These are phyloP conservation scores for Urochloa ruziziensis DNA, from an alignment of 176 grass and related monocot species.

Conservation along the genomic window DNA sequence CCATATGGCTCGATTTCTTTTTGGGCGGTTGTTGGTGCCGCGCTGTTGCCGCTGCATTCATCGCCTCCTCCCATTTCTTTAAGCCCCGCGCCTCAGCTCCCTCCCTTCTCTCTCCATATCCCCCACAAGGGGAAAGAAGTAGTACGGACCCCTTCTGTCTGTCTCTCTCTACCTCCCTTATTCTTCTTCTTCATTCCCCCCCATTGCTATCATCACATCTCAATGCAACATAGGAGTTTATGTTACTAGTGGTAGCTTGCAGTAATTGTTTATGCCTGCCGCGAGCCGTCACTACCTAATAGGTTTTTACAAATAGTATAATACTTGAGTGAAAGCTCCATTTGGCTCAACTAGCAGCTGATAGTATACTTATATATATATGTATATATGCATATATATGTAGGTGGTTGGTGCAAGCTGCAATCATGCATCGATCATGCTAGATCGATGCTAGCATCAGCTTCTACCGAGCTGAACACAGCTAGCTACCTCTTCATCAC, in stretches of 20 bases:
- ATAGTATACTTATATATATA: background rate
- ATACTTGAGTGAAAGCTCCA: background rate
- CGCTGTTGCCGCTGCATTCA: slow-evolving; percentile 45
- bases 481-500: background rate
- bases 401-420: slow-evolving; percentile 1
- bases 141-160: background rate
- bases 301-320: background rate
- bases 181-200: background rate
- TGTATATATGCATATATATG: background rate
- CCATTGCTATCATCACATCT: slow-evolving; percentile 25
- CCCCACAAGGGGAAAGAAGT: slow-evolving; percentile 44
- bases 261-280: background rate
- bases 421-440: background rate
- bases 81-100: background rate
- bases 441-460: background rate
- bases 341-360: background rate
- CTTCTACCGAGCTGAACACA: background rate
- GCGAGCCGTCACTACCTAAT: slow-evolving; percentile 16
- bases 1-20: slow-evolving; percentile 42
- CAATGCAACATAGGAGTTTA: slow-evolving; percentile 27
- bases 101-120: slow-evolving; percentile 43
- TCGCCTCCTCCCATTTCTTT: slow-evolving; percentile 50
- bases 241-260: background rate
- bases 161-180: background rate
- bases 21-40: slow-evolving; percentile 50